Conservation (phyloP, 768 basidiomycete genomes). For the Leucocoprinus birnbaumii region DNA sequence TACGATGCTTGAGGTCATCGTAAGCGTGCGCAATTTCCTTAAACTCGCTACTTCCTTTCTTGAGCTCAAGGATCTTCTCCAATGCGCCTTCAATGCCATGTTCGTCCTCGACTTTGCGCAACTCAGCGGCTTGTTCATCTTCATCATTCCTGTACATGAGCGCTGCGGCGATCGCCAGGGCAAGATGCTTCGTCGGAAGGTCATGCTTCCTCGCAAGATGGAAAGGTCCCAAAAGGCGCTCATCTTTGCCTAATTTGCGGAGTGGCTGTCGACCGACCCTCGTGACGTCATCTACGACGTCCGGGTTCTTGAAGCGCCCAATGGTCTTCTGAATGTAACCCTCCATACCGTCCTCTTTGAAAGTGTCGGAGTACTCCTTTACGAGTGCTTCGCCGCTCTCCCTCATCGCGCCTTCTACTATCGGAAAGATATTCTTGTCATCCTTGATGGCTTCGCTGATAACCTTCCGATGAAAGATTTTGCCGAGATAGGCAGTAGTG, state of each 20-base stretch:
- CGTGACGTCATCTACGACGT: constrained; percentile 4
- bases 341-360: constrained; percentile 3
- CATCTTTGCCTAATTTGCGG: constrained; percentile 2
- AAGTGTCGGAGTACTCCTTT: constrained; percentile 4
- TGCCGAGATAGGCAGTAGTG: constrained; percentile 7
- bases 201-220: constrained; percentile 3
- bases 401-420: constrained; percentile 3
- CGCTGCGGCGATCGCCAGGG: constrained; percentile 1
- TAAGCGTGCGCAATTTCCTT: constrained; percentile 7
- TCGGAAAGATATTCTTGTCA: neutral
- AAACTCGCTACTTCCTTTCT: neutral
- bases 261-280: constrained; percentile 7
- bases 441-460: constrained; percentile 1
- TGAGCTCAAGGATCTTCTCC: constrained; percentile 1
- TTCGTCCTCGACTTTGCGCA: neutral
- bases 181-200: neutral
- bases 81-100: neutral
- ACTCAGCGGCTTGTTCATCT: constrained; percentile 4
- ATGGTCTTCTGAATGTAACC: constrained; percentile 8
- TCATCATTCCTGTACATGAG: constrained; percentile 11
- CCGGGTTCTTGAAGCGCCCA: constrained; percentile 4
- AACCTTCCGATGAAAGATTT: neutral
- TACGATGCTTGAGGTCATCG: neutral
- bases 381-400: constrained; percentile 1
- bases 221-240: constrained; percentile 5